A percentile compares a stretch with the other conserved stretches of the same genome.
Conservation (phyloP, 495 filamentous ascomycete species). For the Aspergillus homomorphus region DNA sequence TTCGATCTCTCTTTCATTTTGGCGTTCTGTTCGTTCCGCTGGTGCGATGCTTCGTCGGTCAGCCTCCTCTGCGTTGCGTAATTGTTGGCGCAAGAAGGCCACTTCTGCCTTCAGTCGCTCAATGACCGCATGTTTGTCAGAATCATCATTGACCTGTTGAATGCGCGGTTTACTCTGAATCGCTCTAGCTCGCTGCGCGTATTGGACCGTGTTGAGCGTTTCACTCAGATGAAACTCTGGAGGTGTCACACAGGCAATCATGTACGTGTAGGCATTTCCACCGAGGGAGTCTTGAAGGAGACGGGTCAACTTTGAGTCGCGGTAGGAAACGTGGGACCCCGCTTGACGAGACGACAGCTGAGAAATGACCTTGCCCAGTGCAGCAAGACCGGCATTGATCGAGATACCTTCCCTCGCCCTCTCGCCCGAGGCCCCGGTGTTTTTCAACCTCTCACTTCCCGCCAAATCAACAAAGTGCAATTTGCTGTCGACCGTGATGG, state of each 20-base stretch:
- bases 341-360: constrained; percentile 88
- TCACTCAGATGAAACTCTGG: constrained; percentile 97
- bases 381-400: constrained; percentile 95
- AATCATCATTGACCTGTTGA: constrained; percentile 84
- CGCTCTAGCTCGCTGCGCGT: constrained; percentile 90
- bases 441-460: constrained; percentile 95
- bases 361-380: constrained; percentile 96
- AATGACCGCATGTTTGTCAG: constrained; percentile 91
- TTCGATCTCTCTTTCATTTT: constrained; percentile 81
- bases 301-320: constrained; percentile 93
- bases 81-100: constrained; percentile 89
- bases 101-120: constrained; percentile 93
- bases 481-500: constrained; percentile 93
- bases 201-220: constrained; percentile 94
- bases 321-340: constrained; percentile 93
- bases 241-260: constrained; percentile 98
- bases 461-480: constrained; percentile 98
- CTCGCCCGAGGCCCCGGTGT: constrained; percentile 92
- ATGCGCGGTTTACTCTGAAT: constrained; percentile 98
- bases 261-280: constrained; percentile 97
- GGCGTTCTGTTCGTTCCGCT: constrained; percentile 71
- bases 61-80: constrained; percentile 65
- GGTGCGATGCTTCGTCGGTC: constrained; percentile 57
- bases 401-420: constrained; percentile 96
- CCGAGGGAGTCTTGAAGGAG: constrained; percentile 97